phyloP scores from a whole-genome alignment of 257 asterid species.

The Solanum gandarillasii region DNA sequence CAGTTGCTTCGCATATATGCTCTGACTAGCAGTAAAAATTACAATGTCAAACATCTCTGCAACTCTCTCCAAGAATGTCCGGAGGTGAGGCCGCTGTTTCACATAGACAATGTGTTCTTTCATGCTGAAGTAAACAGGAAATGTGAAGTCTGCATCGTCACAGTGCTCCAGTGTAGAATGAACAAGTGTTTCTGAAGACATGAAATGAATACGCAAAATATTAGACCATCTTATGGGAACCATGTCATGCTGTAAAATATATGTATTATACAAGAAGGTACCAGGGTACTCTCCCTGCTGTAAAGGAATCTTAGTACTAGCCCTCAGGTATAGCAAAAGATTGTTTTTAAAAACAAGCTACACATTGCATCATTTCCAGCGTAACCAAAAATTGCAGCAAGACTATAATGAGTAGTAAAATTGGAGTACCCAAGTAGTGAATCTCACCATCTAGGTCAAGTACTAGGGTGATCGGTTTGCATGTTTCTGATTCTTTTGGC shows the following conservation, averaged over 20 bases:
- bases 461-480: constrained; percentile 54
- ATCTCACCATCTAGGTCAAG: constrained; percentile 92
- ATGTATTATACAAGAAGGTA: neutral
- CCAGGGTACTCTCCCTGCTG: neutral
- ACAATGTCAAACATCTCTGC: constrained; percentile 79
- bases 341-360: neutral
- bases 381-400: neutral
- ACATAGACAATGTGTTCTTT: constrained; percentile 84
- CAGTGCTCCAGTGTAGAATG: constrained; percentile 81
- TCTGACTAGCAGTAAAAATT: constrained; percentile 95
- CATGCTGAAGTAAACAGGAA: constrained; percentile 75
- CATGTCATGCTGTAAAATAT: neutral
- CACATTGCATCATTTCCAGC: neutral
- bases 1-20: constrained; percentile 81
- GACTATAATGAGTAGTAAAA: neutral
- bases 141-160: constrained; percentile 80
- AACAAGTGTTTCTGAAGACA: constrained; percentile 84
- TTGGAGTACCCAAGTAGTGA: neutral
- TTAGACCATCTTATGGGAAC: neutral
- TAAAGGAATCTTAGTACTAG: neutral
- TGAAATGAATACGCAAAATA: constrained; percentile 1
- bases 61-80: constrained; percentile 63
- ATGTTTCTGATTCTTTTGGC: constrained; percentile 32
- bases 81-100: constrained; percentile 79
- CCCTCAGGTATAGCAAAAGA: neutral